Base-by-base conservation (phyloP, 495 filamentous ascomycete species). In the Penicillium arizonense region DNA sequence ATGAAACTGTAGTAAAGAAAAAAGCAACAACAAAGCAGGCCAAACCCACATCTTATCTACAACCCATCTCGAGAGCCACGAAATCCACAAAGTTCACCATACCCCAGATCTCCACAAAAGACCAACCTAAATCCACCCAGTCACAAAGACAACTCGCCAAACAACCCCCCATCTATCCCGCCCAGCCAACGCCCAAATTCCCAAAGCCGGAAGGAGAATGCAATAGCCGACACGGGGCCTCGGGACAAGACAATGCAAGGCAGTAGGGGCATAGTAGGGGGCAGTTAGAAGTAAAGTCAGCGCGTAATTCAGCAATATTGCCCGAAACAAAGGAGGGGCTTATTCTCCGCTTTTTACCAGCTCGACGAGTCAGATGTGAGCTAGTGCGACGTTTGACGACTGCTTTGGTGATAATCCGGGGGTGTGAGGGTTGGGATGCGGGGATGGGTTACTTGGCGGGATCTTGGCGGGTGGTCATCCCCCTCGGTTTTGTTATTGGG, bases 161-260 rank as follows among this genome's bases (percentile, higher is more conserved):
- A 13, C 38, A 2, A 40, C 11, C 11, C 48, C 48, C 23, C 6
- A 14, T 28, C n/a, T n/a, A 16, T 9, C 2, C 20, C 8, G 47
- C 47, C 46, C 47, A 41, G 36, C 28, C 28, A 30, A 30, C 28
- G 28, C 28, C 28, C 18, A 26, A 24, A 32, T 10, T 40, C 34
- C 21, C 12, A 35, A n/a, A 40, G 11, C 20, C 10, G 18, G 35
- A 14, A 38, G 35, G 5, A 42, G 23, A 46, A 30, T n/a, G 16
- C 14, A 63, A 57, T 33, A 56, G 53, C 60, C 60, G 60, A 50
- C 49, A 59, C 45, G 39, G 21, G 53, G 44, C 61, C 61, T 64
- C 61, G 61, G 61, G 34, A 38, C 34, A 40, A 38, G n/a, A 39
- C 21, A 32, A 23, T 3, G 6, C 0, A 8, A 14, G 3, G 7